Evolutionary conservation across 192 early-diverging fungal genomes (phyloP), one percentile per base, ranked within the genome.

Genomic region (Coemansia sp.): DNA sequence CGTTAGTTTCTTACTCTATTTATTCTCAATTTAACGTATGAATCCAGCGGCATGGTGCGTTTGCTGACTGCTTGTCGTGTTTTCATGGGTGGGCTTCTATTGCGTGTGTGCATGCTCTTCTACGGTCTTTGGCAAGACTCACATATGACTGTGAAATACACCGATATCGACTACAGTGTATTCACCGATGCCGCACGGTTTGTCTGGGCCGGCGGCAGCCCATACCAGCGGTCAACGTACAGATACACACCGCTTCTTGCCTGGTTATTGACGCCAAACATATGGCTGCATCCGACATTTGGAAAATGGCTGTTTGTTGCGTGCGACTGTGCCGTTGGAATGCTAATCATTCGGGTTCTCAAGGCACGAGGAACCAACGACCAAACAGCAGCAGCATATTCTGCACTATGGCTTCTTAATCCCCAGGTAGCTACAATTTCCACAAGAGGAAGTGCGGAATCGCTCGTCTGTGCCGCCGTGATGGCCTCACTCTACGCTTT

Each of bases 231-330:
- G 22, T 91, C 88, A 2, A 99, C 97, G 0, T 99, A 97, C 74
- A 87, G 97, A 27, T 99, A 99, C 83, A 97, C 97, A 14, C 97
- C 97, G 7, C 61, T 98, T 13, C 80, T 99, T n/a, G 94, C 96
- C 5, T 91, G 86, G 74, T 34, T 94, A 13, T 65, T 99, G n/a
- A 85, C 89, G 25, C 94, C 94, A 19, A 94, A 95, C 55, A 84
- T 90, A 44, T 85, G 82, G 59, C 55, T 92, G 17, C 84, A 87
- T 62, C 68, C 81, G 30, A 81, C 87, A 10, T 97, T 90, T 65
- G 97, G 97, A 14, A 99, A 99, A 70, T 82, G 91, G 63, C 57
- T 99, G n/a, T 99, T 99, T 82, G 87, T 88, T 20, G 68, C 74
- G 0, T 87, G 87, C 33, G 92, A 98, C 74, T 78, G 97, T 15